Evolutionary conservation across 2,329 filamentous ascomycete species (phyloP), one percentile per base, ranked within the genome.

Genomic region (Colletotrichum brevisporum): DNA sequence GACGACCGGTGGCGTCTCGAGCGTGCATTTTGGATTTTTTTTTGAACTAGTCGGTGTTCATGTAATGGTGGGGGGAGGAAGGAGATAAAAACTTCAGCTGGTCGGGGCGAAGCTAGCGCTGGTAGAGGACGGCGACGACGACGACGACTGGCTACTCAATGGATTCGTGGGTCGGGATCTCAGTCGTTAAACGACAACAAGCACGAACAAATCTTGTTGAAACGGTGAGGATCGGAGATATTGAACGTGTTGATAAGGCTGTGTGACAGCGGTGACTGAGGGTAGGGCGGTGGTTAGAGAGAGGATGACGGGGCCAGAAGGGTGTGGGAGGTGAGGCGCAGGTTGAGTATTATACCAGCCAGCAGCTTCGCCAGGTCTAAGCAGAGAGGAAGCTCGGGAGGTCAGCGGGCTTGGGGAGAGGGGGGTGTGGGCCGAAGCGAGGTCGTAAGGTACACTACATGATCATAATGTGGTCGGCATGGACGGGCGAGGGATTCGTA

Each of bases 1-100:
- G 81, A 73, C 86, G 86, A 73, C 88, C 88, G 50, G 84, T 81
- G 51, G 88, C 86, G 77, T 90, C 85, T 74, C 84, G 81, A 60
- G 83, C 85, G 70, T 88, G 83, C 86, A 90, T 89, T 72, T 70
- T 77, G 39, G 21, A n/a, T n/a, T 15, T 27, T 52, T 36, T 36
- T 10, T 36, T 36, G 31, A 36, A 43, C 43, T 41, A 16, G 21
- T 15, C 21, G 21, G 27, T 54, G 43, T 27, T 24, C 18, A 48
- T 54, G 18, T 26, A 36, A 13, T 21, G 47, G 16, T 21, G 16
- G 27, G 26, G 26, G 1, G 21, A 24, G 12, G 50, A 39, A 12
- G 45, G 51, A 12, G 9, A 31, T 9, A 6, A 18, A 8, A 31
- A 48, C 24, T 15, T 9, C 27, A 45, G 45, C n/a, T 18, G 8